A percentile compares a stretch with the other conserved stretches of the same genome.
phyloP scores from a whole-genome alignment of 1,284 basidiomycete species.

The Boletus nobilissimus region DNA sequence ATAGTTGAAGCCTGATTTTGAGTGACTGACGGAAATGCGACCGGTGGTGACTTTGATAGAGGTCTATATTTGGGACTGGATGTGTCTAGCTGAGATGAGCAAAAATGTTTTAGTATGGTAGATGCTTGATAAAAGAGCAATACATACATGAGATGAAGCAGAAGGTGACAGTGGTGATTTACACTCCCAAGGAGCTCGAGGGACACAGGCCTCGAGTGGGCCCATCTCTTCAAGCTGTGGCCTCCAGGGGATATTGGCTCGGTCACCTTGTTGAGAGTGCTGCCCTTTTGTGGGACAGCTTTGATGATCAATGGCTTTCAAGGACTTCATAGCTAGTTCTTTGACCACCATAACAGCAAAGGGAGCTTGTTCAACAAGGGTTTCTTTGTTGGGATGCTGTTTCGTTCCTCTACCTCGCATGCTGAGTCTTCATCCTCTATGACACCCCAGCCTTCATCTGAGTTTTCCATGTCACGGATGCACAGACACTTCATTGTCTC shows the following conservation, averaged over 20 bases:
- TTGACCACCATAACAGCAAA: slow-evolving; percentile 40
- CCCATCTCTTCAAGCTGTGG: slow-evolving; percentile 75
- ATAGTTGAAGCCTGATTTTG: slow-evolving; percentile 35
- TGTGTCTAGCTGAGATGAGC: slow-evolving; percentile 32
- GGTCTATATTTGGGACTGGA: slow-evolving; percentile 32
- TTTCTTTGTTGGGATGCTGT: slow-evolving; percentile 43
- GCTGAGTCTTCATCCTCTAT: slow-evolving; percentile 60
- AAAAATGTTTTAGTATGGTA: slow-evolving; percentile 5
- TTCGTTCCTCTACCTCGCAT: slow-evolving; percentile 57
- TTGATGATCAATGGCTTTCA: slow-evolving; percentile 42
- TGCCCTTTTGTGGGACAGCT: slow-evolving; percentile 52
- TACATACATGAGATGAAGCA: slow-evolving; percentile 54
- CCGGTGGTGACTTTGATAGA: slow-evolving; percentile 34
- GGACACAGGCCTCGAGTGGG: slow-evolving; percentile 73
- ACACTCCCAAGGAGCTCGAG: slow-evolving; percentile 67
- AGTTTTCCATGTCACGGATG: slow-evolving; percentile 63
- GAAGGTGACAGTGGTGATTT: slow-evolving; percentile 52
- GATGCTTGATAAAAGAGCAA: slow-evolving; percentile 10
- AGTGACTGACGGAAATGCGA: slow-evolving; percentile 49
- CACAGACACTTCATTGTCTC: slow-evolving; percentile 73
- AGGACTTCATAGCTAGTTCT: slow-evolving; percentile 40
- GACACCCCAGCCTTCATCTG: too few relatives aligned
- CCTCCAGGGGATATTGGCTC: slow-evolving; percentile 78
- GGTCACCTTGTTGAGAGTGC: slow-evolving; percentile 61
- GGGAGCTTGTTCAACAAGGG: slow-evolving; percentile 41